These are phyloP conservation scores for Galerina marginata DNA, from an alignment of 768 basidiomycete species.

Conservation along the genomic window DNA sequence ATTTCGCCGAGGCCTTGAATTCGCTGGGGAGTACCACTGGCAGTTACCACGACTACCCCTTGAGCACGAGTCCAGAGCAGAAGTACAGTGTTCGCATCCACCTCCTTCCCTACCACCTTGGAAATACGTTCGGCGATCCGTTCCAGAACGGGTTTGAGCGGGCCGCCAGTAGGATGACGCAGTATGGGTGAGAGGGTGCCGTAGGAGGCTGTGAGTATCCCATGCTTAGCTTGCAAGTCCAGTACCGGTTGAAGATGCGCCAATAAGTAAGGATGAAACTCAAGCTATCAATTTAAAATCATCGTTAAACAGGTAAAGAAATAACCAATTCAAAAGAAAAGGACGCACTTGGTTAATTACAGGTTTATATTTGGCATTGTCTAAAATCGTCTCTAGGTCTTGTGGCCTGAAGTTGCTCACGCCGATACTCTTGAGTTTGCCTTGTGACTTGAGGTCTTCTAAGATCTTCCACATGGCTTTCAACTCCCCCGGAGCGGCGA, in stretches of 20 bases:
- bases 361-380: constrained; percentile 52
- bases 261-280: constrained; percentile 42
- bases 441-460: constrained; percentile 51
- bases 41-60: constrained; percentile 37
- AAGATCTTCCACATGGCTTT: constrained; percentile 53
- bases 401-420: constrained; percentile 57
- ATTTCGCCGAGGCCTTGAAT: constrained; percentile 37
- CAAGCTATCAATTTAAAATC: constrained; percentile 27
- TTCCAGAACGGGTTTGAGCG: constrained; percentile 42
- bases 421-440: constrained; percentile 49
- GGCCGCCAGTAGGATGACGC: constrained; percentile 42
- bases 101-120: constrained; percentile 19
- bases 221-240: constrained; percentile 39
- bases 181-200: constrained; percentile 42
- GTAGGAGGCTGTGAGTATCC: constrained; percentile 43
- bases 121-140: constrained; percentile 37
- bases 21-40: constrained; percentile 36
- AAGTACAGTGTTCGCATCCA: constrained; percentile 31
- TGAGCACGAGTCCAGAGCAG: constrained; percentile 40
- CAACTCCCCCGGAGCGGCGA: constrained; percentile 30
- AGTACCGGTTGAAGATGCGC: constrained; percentile 39
- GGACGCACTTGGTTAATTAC: constrained; percentile 55
- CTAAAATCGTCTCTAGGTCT: constrained; percentile 47
- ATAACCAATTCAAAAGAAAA: too few species aligned
- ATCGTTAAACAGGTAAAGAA: too few species aligned